Conservation (phyloP, 805 yeast species). For the Candida jianshihensis region DNA sequence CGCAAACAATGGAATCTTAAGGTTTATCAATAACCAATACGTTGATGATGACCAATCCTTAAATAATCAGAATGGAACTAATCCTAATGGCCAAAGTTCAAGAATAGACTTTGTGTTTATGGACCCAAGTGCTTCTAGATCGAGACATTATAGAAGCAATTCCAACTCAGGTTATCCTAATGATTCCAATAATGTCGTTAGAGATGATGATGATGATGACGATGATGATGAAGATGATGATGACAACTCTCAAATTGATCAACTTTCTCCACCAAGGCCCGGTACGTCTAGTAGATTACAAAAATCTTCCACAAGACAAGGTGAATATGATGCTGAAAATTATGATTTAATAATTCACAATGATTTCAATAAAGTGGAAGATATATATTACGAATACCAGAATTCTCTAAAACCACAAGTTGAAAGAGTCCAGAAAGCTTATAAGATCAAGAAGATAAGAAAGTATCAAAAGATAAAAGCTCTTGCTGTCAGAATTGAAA, state of each 20-base stretch:
- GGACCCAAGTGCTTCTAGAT: slow-evolving; percentile 22
- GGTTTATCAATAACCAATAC: slow-evolving; percentile 25
- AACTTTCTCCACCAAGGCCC: slow-evolving; percentile 13
- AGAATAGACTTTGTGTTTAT: slow-evolving; percentile 24
- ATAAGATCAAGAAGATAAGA: slow-evolving; percentile 29
- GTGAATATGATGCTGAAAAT: slow-evolving; percentile 22
- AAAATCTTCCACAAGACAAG: slow-evolving; percentile 16
- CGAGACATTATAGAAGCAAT: slow-evolving; percentile 17
- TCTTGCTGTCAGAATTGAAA: slow-evolving; percentile 28
- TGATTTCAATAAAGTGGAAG: slow-evolving; percentile 25
- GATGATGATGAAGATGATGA: slow-evolving; percentile 10
- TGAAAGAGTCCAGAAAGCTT: slow-evolving; percentile 27
- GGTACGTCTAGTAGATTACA: slow-evolving; percentile 13
- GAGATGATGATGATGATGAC: slow-evolving; percentile 11
- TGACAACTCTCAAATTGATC: slow-evolving; percentile 12
- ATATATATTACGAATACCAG: slow-evolving; percentile 27
- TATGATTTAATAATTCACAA: slow-evolving; percentile 26
- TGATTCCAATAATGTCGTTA: slow-evolving; percentile 8
- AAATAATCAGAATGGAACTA: slow-evolving; percentile 6
- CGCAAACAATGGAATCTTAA: slow-evolving; percentile 18
- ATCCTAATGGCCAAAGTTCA: slow-evolving; percentile 10
- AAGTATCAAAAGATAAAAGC: slow-evolving; percentile 32
- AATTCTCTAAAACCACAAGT: slow-evolving; percentile 26
- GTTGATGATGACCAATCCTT: slow-evolving; percentile 22
- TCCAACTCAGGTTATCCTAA: slow-evolving; percentile 4